A percentile compares a stretch with the other conserved stretches of the same genome.
Conservation (phyloP, 164 flowering plant species). For the Stephania yunnanensis region DNA sequence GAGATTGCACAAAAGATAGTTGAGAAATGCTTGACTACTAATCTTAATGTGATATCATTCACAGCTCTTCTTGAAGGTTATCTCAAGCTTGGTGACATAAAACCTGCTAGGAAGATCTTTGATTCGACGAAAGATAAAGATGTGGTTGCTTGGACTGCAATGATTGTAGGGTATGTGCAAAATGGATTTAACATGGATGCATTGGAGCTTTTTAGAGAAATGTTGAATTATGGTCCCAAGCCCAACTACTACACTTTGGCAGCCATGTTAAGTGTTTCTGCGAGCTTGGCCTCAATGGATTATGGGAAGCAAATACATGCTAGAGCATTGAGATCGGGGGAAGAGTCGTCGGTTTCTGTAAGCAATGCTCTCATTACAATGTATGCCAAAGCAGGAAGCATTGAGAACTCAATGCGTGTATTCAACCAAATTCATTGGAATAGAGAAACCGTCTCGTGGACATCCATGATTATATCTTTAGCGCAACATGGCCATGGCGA, state of each 20-base stretch:
- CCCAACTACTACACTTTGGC: conserved; percentile 76
- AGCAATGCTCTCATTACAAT: conserved; percentile 67
- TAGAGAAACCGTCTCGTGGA: conserved; percentile 74
- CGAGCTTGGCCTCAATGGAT: conserved; percentile 61
- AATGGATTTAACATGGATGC: conserved; percentile 59
- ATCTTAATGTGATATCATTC: conserved; percentile 53
- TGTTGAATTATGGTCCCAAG: conserved; percentile 60
- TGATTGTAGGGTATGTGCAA: conserved; percentile 82
- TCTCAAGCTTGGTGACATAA: conserved; percentile 61
- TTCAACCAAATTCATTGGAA: conserved; percentile 32
- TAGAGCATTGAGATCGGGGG: conserved; percentile 44
- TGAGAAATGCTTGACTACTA: conserved; percentile 23
- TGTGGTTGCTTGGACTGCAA: conserved; percentile 94
- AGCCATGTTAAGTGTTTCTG: conserved; percentile 60
- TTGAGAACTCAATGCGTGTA: conserved; percentile 42
- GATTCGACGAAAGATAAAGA: conserved; percentile 52
- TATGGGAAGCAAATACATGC: conserved; percentile 79
- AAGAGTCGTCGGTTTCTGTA: conserved; percentile 53
- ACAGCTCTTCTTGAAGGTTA: conserved; percentile 82
- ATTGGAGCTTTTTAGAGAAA: conserved; percentile 51
- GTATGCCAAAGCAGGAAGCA: conserved; percentile 76
- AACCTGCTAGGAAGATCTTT: conserved; percentile 62
- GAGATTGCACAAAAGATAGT: conserved; percentile 47
- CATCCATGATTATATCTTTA: conserved; percentile 75
- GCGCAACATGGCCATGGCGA: conserved; percentile 83